phyloP scores from a whole-genome alignment of 306 rosid genomes.

The Senna siamea region DNA sequence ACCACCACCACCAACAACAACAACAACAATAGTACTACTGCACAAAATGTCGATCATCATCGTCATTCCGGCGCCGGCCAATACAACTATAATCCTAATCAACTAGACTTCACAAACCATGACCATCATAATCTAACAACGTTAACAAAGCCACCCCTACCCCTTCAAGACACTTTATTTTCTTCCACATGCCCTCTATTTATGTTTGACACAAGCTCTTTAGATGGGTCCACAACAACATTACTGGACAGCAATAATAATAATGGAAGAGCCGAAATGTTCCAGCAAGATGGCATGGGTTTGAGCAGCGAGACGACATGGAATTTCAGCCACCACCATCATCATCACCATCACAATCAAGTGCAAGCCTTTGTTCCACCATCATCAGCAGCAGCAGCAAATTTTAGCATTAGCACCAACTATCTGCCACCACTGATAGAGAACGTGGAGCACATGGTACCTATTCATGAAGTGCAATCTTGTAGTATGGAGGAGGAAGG shows the following conservation, averaged over 20 bases:
- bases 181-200: conserved; percentile 75
- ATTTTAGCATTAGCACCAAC: conserved; percentile 42
- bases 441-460: conserved; percentile 61
- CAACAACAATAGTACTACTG: neutral
- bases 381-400: conserved; percentile 34
- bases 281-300: conserved; percentile 49
- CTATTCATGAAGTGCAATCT: conserved; percentile 49
- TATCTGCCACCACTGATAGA: conserved; percentile 85
- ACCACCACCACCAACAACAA: no score
- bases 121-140: conserved; percentile 39
- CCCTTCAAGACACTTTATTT: conserved; percentile 53
- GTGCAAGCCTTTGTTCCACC: conserved; percentile 47
- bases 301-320: conserved; percentile 62
- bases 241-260: conserved; percentile 17
- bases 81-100: conserved; percentile 53
- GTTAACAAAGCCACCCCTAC: conserved; percentile 32
- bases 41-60: conserved; percentile 33
- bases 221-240: conserved; percentile 40
- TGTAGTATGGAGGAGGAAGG: conserved; percentile 64
- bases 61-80: conserved; percentile 19
- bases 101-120: conserved; percentile 60
- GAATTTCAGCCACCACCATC: conserved; percentile 61
- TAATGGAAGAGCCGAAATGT: conserved; percentile 47
- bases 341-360: conserved; percentile 46
- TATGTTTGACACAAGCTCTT: conserved; percentile 77